Evolutionary conservation across 345 rosid genomes (phyloP).

Genomic region (Capsella bursapastoris): DNA sequence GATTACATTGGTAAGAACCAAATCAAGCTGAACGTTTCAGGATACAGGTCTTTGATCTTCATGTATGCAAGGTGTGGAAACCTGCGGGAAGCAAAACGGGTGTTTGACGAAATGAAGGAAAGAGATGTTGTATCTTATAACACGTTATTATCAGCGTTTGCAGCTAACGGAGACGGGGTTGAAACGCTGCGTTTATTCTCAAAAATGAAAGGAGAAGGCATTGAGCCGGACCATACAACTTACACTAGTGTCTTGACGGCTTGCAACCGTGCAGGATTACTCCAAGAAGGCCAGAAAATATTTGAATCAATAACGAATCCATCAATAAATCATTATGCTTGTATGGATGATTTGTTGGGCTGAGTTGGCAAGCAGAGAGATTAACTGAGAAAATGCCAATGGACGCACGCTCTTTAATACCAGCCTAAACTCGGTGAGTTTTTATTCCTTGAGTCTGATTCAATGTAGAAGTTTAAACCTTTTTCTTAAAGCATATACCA

Average conservation of each 20-base stretch:
- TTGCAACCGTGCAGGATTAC: constrained; percentile 56
- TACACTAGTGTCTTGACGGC: constrained; percentile 49
- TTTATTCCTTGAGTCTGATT: background rate
- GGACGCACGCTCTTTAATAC: constrained; percentile 35
- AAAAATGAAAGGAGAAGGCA: constrained; percentile 45
- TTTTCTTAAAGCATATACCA: background rate
- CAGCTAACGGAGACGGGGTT: constrained; percentile 49
- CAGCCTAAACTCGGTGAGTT: constrained; percentile 9
- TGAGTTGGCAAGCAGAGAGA: constrained; percentile 42
- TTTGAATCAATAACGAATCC: constrained; percentile 41
- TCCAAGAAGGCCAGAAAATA: constrained; percentile 43
- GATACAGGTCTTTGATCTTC: constrained; percentile 51
- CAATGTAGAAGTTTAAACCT: background rate
- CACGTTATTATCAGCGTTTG: constrained; percentile 51
- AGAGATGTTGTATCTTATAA: constrained; percentile 50
- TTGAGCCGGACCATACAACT: constrained; percentile 49
- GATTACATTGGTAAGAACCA: constrained; percentile 36
- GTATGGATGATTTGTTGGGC: constrained; percentile 47
- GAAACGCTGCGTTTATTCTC: constrained; percentile 42
- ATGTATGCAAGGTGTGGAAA: constrained; percentile 53
- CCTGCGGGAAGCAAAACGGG: constrained; percentile 44
- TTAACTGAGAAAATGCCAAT: constrained; percentile 43
- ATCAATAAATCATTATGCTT: constrained; percentile 42
- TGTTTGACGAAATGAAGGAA: constrained; percentile 43
- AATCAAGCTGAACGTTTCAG: constrained; percentile 48